Conservation (phyloP, 345 rosid genomes). For the Pelargonium nanum region DNA sequence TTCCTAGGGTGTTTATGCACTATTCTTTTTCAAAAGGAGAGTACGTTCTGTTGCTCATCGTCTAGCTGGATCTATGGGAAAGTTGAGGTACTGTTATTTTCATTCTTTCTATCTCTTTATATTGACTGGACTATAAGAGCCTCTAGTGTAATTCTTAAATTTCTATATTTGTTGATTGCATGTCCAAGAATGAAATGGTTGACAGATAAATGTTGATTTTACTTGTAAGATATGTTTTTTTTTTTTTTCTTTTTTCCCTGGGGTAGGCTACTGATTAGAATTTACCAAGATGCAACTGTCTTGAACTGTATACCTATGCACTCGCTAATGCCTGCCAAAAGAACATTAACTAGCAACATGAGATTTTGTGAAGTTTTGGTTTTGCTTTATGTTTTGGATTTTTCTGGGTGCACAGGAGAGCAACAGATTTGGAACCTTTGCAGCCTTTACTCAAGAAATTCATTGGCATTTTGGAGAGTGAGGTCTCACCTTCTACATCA, state of each 20-base stretch:
- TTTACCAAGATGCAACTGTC: too few relatives aligned
- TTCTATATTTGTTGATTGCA: not conserved
- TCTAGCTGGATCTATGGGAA: constrained; percentile 81
- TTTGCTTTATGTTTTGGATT: constrained; percentile 1
- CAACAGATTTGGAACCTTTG: constrained; percentile 79
- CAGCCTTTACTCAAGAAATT: constrained; percentile 80
- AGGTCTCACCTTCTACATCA: constrained; percentile 46
- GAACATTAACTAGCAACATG: not conserved
- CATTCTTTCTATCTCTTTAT: too few relatives aligned
- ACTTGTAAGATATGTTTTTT: too few relatives aligned
- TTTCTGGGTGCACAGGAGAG: constrained; percentile 40
- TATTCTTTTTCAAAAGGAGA: constrained; percentile 84
- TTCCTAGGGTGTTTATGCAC: constrained; percentile 72
- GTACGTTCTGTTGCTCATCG: constrained; percentile 78
- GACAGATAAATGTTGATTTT: too few relatives aligned
- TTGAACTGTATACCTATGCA: too few relatives aligned
- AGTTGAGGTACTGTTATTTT: constrained; percentile 48
- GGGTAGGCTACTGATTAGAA: too few relatives aligned
- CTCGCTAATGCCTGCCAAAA: not conserved
- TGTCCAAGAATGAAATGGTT: not conserved
- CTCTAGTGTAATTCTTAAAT: not conserved
- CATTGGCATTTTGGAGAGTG: constrained; percentile 71
- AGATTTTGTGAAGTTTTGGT: not conserved
- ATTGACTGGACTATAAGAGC: not conserved
- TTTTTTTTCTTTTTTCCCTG: too few relatives aligned